A percentile compares a stretch with the other conserved stretches of the same genome.
These are phyloP conservation scores for Aspergillus kassunensis DNA, from an alignment of 495 filamentous ascomycete genomes.

Conservation along the genomic window DNA sequence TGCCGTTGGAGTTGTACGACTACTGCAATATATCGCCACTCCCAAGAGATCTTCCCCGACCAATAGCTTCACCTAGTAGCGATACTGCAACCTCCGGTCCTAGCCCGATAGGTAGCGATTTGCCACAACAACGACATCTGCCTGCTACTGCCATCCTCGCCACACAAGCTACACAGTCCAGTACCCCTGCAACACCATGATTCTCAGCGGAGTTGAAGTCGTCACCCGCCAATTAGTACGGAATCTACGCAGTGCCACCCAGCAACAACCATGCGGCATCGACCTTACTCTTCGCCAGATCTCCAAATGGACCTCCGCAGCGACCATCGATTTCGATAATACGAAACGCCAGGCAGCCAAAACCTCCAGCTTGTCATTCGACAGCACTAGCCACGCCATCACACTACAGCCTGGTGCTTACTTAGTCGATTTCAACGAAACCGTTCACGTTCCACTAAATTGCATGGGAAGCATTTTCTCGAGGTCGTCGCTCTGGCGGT, in stretches of 20 bases:
- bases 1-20: too few species aligned
- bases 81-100: too few species aligned
- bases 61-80: too few species aligned
- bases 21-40: too few species aligned
- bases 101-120: too few species aligned
- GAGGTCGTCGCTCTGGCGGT: conserved; percentile 38
- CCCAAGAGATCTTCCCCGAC: too few species aligned
- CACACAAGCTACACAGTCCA: too few species aligned
- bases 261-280: conserved; percentile 42
- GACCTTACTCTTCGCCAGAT: conserved; percentile 38
- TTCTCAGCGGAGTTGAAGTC: conserved; percentile 24
- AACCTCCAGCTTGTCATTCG: conserved; percentile 23
- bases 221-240: conserved; percentile 26
- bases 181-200: too few species aligned
- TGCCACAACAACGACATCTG: too few species aligned
- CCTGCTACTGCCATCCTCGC: too few species aligned
- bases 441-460: conserved; percentile 33
- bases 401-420: conserved; percentile 32
- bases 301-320: conserved; percentile 33
- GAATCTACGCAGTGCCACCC: conserved; percentile 25
- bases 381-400: conserved; percentile 8
- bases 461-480: conserved; percentile 38
- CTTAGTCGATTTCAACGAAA: conserved; percentile 47
- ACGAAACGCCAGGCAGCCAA: conserved; percentile 28
- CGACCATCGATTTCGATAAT: conserved; percentile 44